These are phyloP conservation scores for Blastocrithidia nonstop DNA, from an alignment of 208 protist species.

Conservation along the genomic window DNA sequence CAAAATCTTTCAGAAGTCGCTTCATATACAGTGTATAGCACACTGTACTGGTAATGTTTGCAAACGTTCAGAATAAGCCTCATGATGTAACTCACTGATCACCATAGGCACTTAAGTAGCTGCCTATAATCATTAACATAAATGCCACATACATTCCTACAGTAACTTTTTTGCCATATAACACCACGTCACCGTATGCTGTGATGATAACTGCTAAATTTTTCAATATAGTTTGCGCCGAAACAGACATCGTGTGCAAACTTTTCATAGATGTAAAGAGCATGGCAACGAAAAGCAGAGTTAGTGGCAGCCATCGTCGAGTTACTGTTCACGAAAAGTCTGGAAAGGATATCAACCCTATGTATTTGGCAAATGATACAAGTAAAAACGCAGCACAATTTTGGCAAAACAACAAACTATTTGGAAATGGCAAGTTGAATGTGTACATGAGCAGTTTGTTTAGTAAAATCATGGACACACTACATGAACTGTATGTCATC, in stretches of 20 bases:
- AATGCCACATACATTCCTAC: conserved; percentile 28
- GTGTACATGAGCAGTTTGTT: conserved; percentile 74
- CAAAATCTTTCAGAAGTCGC: conserved; percentile 22
- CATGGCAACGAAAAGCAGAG: conserved; percentile 70
- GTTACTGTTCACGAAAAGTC: conserved; percentile 28
- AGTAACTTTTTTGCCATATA: conserved; percentile 46
- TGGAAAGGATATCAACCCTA: conserved; percentile 31
- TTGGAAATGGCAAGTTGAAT: conserved; percentile 51
- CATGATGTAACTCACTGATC: conserved; percentile 61
- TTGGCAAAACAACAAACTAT: conserved; percentile 54
- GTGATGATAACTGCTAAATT: conserved; percentile 67
- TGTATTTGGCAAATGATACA: conserved; percentile 22
- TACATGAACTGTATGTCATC: conserved; percentile 49
- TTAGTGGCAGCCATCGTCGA: conserved; percentile 52
- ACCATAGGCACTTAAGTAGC: conserved; percentile 32
- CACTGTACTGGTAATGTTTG: conserved; percentile 58
- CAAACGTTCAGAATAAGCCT: conserved; percentile 69
- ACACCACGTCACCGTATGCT: conserved; percentile 52
- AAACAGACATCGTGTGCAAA: conserved; percentile 67
- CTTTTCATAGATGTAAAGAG: conserved; percentile 74
- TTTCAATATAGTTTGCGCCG: conserved; percentile 74
- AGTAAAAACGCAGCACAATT: conserved; percentile 46
- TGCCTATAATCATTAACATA: conserved; percentile 39
- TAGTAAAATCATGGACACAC: conserved; percentile 73
- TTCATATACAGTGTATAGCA: conserved; percentile 84